Base-by-base conservation (phyloP, 2,329 filamentous ascomycete genomes). In the Aspergillus thermomutatus region DNA sequence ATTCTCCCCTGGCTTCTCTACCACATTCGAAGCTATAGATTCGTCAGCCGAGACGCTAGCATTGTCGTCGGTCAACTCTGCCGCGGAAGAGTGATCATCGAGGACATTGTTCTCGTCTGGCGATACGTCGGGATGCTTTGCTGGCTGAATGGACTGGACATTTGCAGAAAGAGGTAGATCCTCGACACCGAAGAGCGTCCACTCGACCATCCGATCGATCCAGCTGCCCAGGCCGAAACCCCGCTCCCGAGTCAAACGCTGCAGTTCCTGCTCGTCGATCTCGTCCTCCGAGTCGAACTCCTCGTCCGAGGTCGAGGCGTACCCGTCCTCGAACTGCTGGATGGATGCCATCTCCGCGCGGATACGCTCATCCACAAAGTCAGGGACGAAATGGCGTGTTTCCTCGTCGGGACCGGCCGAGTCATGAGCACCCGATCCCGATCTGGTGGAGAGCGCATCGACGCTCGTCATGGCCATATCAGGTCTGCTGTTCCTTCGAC, bases 121-220 rank as follows among this genome's bases (percentile, higher is more conserved):
- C 10, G 21, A 46, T 23, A 14, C n/a, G 21, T 34, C 49, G 3
- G 49, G 4, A 10, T 14, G n/a, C 49, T 40, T 50, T 28, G 6
- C 28, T 28, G 19, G n/a, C 19, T 50, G 11, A 21, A 11, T 5
- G 19, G n/a, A 19, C 48, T 14, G 25, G 10, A 7, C 48, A 37
- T 25, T 49, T 21, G 21, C 26, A 10, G 62, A 54, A 6, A 61
- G 50, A n/a, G 72, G 66, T 63, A 65, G 67, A 54, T 82, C 80
- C 9, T 82, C 80, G 1, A 81, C 78, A 2, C 77, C 77, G 61
- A 85, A 85, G 43, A 85, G 60, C 10, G 79, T 79, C 79, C 82
- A 84, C 31, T 82, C 82, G 56, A 86, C 82, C 37, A 86, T 64
- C 25, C 78, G 73, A 61, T 87, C 84, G 63, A 87, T 76, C 77